Conservation (phyloP, 768 basidiomycete species). For the Pulveroboletus sp. region DNA sequence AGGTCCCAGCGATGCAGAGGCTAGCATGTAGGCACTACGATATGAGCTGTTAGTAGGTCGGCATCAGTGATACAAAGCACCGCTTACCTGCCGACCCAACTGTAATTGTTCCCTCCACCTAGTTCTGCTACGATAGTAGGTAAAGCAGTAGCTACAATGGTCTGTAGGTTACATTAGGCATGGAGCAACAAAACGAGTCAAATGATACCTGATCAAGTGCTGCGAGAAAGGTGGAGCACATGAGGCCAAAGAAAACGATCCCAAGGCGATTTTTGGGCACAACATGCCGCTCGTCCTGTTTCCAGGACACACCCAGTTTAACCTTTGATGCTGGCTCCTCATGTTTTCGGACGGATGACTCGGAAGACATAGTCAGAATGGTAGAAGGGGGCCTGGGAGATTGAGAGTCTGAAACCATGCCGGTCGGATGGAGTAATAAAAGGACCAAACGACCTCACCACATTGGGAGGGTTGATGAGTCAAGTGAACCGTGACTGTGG, state of each 20-base stretch:
- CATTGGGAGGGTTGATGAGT: background rate
- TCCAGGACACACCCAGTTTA: conserved; percentile 36
- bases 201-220: conserved; percentile 43
- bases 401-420: background rate
- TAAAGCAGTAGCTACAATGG: conserved; percentile 46
- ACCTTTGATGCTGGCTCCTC: background rate
- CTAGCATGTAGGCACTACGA: conserved; percentile 45
- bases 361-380: conserved; percentile 1
- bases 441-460: background rate
- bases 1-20: conserved; percentile 39
- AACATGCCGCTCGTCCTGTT: conserved; percentile 37
- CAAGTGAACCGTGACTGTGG: background rate
- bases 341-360: conserved; percentile 2
- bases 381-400: background rate
- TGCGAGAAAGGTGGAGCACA: conserved; percentile 42
- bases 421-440: no score
- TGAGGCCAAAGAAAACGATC: conserved; percentile 43
- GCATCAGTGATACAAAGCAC: background rate
- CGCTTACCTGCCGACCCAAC: conserved; percentile 47
- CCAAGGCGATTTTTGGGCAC: conserved; percentile 40
- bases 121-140: conserved; percentile 47
- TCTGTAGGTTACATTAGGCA: conserved; percentile 22
- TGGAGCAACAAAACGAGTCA: background rate
- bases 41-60: background rate
- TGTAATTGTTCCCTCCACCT: conserved; percentile 43